phyloP scores from a whole-genome alignment of 371 early-diverging fungal species.

The Mucor saturninus region DNA sequence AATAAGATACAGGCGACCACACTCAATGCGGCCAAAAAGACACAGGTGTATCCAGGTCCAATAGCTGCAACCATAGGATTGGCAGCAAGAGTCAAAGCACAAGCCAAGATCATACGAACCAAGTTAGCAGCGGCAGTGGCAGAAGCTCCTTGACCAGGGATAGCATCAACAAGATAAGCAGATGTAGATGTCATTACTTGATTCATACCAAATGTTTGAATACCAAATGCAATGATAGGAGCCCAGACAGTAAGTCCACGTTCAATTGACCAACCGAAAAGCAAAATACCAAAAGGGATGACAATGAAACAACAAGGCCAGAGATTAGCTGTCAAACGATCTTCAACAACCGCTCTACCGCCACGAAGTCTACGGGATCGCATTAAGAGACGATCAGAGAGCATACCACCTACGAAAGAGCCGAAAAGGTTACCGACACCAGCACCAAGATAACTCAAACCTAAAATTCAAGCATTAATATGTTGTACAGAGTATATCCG shows the following conservation, averaged over 20 bases:
- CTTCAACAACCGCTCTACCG: constrained; percentile 42
- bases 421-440: constrained; percentile 36
- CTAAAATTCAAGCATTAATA: constrained; percentile 9
- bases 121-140: constrained; percentile 53
- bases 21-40: constrained; percentile 24
- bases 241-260: constrained; percentile 35
- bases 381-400: constrained; percentile 45
- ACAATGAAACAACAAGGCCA: constrained; percentile 44
- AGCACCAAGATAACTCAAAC: constrained; percentile 38
- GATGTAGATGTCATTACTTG: constrained; percentile 44
- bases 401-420: constrained; percentile 37
- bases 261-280: constrained; percentile 52
- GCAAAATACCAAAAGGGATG: constrained; percentile 43
- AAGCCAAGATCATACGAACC: constrained; percentile 49
- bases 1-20: constrained; percentile 13
- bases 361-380: constrained; percentile 42
- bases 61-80: constrained; percentile 31
- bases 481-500: neutral
- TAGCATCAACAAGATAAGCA: constrained; percentile 49
- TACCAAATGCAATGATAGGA: constrained; percentile 47
- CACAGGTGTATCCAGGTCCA: constrained; percentile 30
- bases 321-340: constrained; percentile 47
- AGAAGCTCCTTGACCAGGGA: constrained; percentile 51
- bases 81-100: constrained; percentile 40
- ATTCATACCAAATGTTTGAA: constrained; percentile 54